phyloP scores from a whole-genome alignment of 2,329 filamentous ascomycete genomes.

The Lecanicillium sp. region DNA sequence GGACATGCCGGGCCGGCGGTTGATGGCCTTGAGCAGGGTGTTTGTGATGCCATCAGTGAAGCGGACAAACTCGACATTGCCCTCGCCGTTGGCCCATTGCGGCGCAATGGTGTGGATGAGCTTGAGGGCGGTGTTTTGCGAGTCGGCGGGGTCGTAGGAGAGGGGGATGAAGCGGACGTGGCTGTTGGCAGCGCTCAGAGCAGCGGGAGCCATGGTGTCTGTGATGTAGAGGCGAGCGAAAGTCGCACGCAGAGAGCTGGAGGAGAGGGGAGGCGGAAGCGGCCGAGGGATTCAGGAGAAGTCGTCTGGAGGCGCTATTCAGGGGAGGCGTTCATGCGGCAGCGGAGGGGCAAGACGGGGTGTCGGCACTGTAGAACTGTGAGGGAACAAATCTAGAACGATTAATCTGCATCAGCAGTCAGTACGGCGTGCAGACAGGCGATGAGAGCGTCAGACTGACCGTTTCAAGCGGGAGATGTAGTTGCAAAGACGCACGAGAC shows the following conservation, averaged over 20 bases:
- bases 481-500: slow-evolving; percentile 28
- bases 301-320: slow-evolving; percentile 3
- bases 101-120: slow-evolving; percentile 75
- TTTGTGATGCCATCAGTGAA: slow-evolving; percentile 99
- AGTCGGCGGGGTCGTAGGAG: slow-evolving; percentile 69
- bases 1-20: slow-evolving; percentile 58
- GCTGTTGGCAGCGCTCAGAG: slow-evolving; percentile 24
- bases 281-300: slow-evolving; percentile 6
- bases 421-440: slow-evolving; percentile 1
- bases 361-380: slow-evolving; percentile 9
- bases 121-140: slow-evolving; percentile 68
- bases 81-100: slow-evolving; percentile 69
- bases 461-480: slow-evolving; percentile 11
- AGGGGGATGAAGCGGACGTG: slow-evolving; percentile 61
- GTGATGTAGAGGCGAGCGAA: slow-evolving; percentile 9
- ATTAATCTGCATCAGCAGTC: background rate
- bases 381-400: slow-evolving; percentile 1
- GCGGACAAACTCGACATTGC: slow-evolving; percentile 73
- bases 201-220: slow-evolving; percentile 26
- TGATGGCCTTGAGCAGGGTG: slow-evolving; percentile 74
- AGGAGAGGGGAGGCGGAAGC: background rate
- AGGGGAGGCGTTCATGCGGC: slow-evolving; percentile 5
- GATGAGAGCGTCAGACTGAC: slow-evolving; percentile 11
- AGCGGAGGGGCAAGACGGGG: slow-evolving; percentile 2
- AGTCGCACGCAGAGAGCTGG: slow-evolving; percentile 8